A percentile compares a stretch with the other conserved stretches of the same genome.
phyloP scores from a whole-genome alignment of 1,284 basidiomycete species.

The Fomitopsis pinicola region DNA sequence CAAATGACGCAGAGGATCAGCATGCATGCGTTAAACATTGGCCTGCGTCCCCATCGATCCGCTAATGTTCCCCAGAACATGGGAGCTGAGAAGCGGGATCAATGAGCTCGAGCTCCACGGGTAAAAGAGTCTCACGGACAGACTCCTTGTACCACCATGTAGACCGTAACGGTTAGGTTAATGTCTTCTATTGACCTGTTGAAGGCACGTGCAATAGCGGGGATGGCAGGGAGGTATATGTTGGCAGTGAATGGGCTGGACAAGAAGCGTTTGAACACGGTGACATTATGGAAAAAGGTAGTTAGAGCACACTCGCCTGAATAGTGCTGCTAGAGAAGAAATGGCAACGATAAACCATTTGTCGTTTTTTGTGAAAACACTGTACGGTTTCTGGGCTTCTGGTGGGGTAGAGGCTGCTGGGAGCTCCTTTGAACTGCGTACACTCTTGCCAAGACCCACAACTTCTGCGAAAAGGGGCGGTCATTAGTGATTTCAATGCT shows the following conservation, averaged over 20 bases:
- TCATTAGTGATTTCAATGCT: background rate
- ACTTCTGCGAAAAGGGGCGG: background rate
- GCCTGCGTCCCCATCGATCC: slow-evolving; percentile 42
- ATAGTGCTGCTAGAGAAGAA: slow-evolving; percentile 52
- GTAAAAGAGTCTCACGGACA: slow-evolving; percentile 33
- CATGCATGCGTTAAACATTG: slow-evolving; percentile 41
- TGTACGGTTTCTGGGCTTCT: slow-evolving; percentile 39
- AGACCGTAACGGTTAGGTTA: slow-evolving; percentile 75
- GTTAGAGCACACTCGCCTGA: slow-evolving; percentile 42
- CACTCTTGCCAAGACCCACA: background rate
- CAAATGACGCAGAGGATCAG: slow-evolving; percentile 35
- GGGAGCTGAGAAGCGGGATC: slow-evolving; percentile 27
- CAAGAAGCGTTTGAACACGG: background rate
- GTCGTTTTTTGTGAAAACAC: slow-evolving; percentile 50
- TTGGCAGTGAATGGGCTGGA: slow-evolving; percentile 67
- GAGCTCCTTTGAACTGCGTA: background rate
- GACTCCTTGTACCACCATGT: slow-evolving; percentile 75
- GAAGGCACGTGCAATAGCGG: slow-evolving; percentile 58
- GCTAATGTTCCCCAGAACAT: slow-evolving; percentile 44
- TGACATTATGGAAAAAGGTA: background rate
- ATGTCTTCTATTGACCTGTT: slow-evolving; percentile 63
- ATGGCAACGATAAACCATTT: slow-evolving; percentile 67
- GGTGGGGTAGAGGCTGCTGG: background rate
- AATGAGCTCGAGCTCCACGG: background rate
- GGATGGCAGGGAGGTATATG: slow-evolving; percentile 78